Base-by-base conservation (phyloP, 371 early-diverging fungal genomes). In the Mucor irregularis region DNA sequence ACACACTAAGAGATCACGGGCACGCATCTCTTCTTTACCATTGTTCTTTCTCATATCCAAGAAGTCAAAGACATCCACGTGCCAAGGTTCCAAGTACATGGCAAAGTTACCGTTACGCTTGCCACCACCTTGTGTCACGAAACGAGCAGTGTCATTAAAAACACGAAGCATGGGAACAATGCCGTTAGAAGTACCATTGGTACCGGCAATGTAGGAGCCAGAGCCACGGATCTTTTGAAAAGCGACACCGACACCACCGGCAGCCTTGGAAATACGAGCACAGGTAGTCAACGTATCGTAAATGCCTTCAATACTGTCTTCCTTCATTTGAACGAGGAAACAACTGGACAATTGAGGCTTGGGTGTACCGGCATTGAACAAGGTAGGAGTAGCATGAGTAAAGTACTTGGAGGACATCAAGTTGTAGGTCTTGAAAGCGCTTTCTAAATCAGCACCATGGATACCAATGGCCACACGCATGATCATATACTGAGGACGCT, bases 71-170 rank as follows among this genome's bases (percentile, higher is more conserved):
- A 99, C 87, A 71, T 99, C 99, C 4, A 94, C 85, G 68, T 99
- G 99, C 99, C 99, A 99, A 9, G 99, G 99, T 75, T 99, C 99
- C 38, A 99, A 80, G 74, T 96, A 99, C 66, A 99, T 90, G 51
- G 99, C 99, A 77, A 99, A 98, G 6, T 98, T 96, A n/a, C 99
- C 98, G 3, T 98, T 96, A 21, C 99, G 89, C 83, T 98, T 99
- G 80, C 97, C 98, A 38, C 99, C 99, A 45, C 99, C 99, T 75
- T 99, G 99, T 70, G 98, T 97, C 16, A 99, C 97, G 69, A 98
- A 99, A 47, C 97, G 91, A 11, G 97, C 96, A 2, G 99, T 99
- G 63, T 95, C 96, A 81, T 99, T 98, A 74, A 91, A 98, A 2
- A 99, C 98, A 46, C 97, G 90, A 33, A 99, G 85, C 96, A 99